Evolutionary conservation across 169 alveolate genomes (phyloP), one percentile per base, ranked within the genome.

Genomic region (Plasmodium coatneyi): DNA sequence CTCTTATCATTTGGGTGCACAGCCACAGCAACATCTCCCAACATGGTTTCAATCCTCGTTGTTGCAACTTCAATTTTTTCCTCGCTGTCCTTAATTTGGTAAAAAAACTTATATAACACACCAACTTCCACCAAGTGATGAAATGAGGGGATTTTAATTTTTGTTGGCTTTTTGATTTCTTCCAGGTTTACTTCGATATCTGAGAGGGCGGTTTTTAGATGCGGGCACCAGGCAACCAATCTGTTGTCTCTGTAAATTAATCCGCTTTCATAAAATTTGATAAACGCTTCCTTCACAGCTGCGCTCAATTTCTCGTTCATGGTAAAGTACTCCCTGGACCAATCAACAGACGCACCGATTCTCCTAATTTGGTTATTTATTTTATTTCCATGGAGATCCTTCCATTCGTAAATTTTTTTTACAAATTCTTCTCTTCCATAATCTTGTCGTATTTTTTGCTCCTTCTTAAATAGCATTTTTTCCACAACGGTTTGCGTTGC

Each of bases 21-120:
- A 1, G 99, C 99, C n/a, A 99, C 99, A 0, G 99, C 99, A 5
- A 98, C 99, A 96, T 99, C 99, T 60, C 99, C 99, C 28, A 99
- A 97, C 99, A 99, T 99, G 41, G 99, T 99, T 97, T 99, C 99
- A 30, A 99, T 96, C 86, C 99, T 98, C n/a, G 99, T 99, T 16
- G 99, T 99, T 56, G 98, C 98, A 22, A 97, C 98, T 41, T 97
- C 97, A n/a, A 95, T 92, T 87, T 95, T 84, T 80, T 97, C 96
- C 66, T 96, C 97, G 14, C 98, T 97, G 71, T 97, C 99, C 71
- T 97, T 98, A 52, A 98, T 95, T 91, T 97, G 97, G 89, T 98
- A 98, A 81, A 99, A 98, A 96, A 99, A 99, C 80, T 98, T 97
- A 96, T 99, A 98, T 87, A 99, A 95, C 72, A 97, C 98, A 41